Evolutionary conservation across 2,329 filamentous ascomycete species (phyloP), one percentile per base, ranked within the genome.

Genomic region (Cytospora mali): DNA sequence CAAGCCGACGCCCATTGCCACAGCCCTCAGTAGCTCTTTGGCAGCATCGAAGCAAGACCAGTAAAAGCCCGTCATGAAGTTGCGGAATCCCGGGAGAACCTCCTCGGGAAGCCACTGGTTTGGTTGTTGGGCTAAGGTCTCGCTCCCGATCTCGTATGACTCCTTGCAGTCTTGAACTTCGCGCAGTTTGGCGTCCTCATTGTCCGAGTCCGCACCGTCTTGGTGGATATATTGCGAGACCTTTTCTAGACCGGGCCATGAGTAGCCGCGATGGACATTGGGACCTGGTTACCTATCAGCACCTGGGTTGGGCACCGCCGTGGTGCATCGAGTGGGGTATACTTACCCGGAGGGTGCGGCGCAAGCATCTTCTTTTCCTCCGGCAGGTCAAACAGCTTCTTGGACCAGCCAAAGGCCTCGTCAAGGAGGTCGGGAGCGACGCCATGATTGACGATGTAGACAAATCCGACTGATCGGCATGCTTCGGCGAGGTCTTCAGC

Each of bases 101-200:
- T 71, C 67, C 9, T 77, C 75, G 0, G 75, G 73, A 0, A 72
- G 66, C 77, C 77, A 80, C 58, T 78, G 75, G 66, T 79, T 80
- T 21, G 67, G 61, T 50, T 67, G 58, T 10, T 61, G 29, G 11
- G 35, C 62, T 6, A 64, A 33, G 27, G 62, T 58, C 57, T 62
- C 54, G 64, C 65, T 54, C 1, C 65, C 56, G 50, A 66, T 61
- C 59, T 64, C 46, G 21, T 63, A 64, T 0, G 75, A 75, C 68
- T 80, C 77, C 65, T 64, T 67, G 52, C 51, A 67, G 21, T 67
- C 64, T 27, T 67, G 66, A n/a, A 67, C 61, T 31, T 64, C 50
- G 31, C 65, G 61, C 23, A 65, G 57, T 57, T 55, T 53, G 23
- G 48, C 56, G n/a, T 64, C 64, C 31, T 64, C 64, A 42, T 54